Evolutionary conservation across 257 asterid species (phyloP), one percentile per base, ranked within the genome.

Genomic region (Eucommia ulmoides): DNA sequence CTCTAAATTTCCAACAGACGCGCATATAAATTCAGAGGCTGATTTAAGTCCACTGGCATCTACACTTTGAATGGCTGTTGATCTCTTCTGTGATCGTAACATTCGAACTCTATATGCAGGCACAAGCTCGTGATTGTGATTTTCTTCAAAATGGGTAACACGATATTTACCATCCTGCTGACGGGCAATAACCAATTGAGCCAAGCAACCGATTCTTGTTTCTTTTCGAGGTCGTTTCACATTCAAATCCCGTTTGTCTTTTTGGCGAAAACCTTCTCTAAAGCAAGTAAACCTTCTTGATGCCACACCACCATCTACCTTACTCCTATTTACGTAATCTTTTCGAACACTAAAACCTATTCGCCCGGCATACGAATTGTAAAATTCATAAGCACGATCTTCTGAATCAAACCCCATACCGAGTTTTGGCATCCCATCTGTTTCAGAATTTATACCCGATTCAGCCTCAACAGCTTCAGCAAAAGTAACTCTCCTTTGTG

Each of bases 331-430:
- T 41, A 74, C 74, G 52, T 79, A 76, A 53, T 79, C 79, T 69
- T 79, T 79, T 33, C 80, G 51, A 33, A 66, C 74, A 58, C 79
- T 76, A 44, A 76, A 79, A 51, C 84, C 80, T 50, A 65, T 49
- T 29, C 59, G 59, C n/a, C 72, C 74, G 12, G 84, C 84, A 65
- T 76, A 76, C 3, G 74, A 56, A 65, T 76, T 80, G 55, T 76
- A 79, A 38, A 78, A 74, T 49, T 74, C 85, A 42, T 68, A 78
- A 38, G 85, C 85, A 38, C 62, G 77, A 33, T 67, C 67, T 60
- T 74, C 85, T 7, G 85, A 68, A 10, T 71, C 79, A 50, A 78
- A 78, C 20, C 79, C 82, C 85, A 78, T 74, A 29, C 85, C 82
- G 33, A 78, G 67, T 66, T 78, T 74, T 1, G 85, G 85, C 16